Evolutionary conservation across 2,329 filamentous ascomycete genomes (phyloP), one percentile per base, ranked within the genome.

Genomic region (Alternaria triticina): DNA sequence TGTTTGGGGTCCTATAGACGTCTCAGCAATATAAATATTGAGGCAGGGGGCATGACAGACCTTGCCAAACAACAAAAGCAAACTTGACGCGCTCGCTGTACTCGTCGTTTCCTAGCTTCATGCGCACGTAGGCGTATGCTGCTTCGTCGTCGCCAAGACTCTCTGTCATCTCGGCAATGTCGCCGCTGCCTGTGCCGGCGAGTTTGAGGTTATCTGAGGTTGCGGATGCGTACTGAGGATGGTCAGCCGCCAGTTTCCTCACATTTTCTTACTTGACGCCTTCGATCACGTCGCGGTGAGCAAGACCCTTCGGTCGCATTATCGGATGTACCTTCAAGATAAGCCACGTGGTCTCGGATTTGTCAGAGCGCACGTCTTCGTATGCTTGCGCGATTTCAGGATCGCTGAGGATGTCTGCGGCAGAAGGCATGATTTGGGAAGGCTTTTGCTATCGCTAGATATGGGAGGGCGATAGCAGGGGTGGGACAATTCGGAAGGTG

Each of bases 11-110:
- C 77, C 77, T 79, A 17, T 25, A 6, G 8, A 6, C 23, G 23
- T 40, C 40, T 44, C 27, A 56, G 49, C 55, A 47, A 46, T 22
- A 3, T 54, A 5, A 28, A 58, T 4, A 40, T 50, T 13, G 23
- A n/a, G 4, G 15, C 9, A 40, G 10, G 23, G 12, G 17, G 75
- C 77, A 86, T 83, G 12, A 77, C 78, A 86, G 83, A 76, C 89
- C 89, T 77, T 90, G 90, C 89, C 89, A 92, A 68, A 90, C 85
- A 30, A 91, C 81, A 52, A 92, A 83, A 52, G 83, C 85, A 75
- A 91, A 91, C 81, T 92, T 92, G 74, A 90, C 86, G 40, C 90
- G 83, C 74, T 83, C 89, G 80, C 85, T 88, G 82, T 92, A 90
- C 68, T 87, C 87, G 78, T 92, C 89, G 81, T 91, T 91, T 75